Evolutionary conservation across 148 eudicot genomes (phyloP).

Genomic region (Camellia japonica): DNA sequence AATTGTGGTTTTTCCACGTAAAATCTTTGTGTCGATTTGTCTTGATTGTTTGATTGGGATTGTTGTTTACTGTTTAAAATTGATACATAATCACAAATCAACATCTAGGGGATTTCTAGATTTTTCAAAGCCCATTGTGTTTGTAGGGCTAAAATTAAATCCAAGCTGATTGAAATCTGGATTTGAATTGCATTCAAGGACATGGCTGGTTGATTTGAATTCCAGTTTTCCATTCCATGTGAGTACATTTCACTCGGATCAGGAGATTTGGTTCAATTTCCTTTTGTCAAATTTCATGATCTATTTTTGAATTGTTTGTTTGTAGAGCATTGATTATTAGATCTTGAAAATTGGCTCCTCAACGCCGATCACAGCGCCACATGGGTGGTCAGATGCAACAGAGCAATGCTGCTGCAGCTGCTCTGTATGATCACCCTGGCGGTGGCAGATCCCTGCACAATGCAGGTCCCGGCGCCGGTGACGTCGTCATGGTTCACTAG

Average conservation of each 20-base stretch:
- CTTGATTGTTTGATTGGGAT: no score
- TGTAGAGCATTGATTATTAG: conserved; percentile 38
- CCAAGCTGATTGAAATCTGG: conserved; percentile 1
- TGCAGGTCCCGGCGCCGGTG: conserved; percentile 70
- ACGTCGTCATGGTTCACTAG: conserved; percentile 99
- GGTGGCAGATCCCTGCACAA: conserved; percentile 38
- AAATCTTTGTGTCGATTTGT: no score
- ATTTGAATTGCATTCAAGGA: conserved; percentile 12
- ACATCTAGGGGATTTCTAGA: no score
- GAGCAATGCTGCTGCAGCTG: conserved; percentile 81
- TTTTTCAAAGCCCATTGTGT: no score
- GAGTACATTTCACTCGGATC: conserved; percentile 19
- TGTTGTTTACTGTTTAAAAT: no score
- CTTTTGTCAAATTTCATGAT: neutral
- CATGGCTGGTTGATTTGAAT: conserved; percentile 31
- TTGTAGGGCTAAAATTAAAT: conserved; percentile 1
- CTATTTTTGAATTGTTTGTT: conserved; percentile 12
- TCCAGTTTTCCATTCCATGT: conserved; percentile 29
- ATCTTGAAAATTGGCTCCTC: conserved; percentile 90
- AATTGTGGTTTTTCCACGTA: no score
- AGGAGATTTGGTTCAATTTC: neutral
- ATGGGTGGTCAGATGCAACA: conserved; percentile 99
- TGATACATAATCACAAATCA: no score
- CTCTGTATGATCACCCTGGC: conserved; percentile 87
- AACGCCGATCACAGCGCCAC: conserved; percentile 99